Percentiles rank a stretch among this genome's conserved stretches.
These are phyloP conservation scores for Carallia pectinifolia DNA, from an alignment of 345 rosid genomes.

Conservation along the genomic window DNA sequence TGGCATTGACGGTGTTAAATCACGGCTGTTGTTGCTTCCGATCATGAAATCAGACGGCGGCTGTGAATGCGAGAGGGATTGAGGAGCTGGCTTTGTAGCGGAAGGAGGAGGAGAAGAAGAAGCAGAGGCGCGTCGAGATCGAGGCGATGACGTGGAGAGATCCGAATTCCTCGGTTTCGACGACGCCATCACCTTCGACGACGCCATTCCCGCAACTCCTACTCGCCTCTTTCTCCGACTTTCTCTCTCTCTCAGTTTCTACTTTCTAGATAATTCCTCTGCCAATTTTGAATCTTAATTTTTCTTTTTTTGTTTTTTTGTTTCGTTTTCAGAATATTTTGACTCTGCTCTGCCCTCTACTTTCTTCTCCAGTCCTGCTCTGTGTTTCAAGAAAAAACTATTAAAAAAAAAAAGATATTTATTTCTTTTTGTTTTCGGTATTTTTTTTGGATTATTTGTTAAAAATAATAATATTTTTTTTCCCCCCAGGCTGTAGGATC, in stretches of 20 bases:
- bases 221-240: neutral
- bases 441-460: no score
- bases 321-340: neutral
- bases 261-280: conserved; percentile 3
- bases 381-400: no score
- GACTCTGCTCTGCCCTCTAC: no score
- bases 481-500: no score
- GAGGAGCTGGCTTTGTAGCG: conserved; percentile 26
- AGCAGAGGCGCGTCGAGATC: conserved; percentile 47
- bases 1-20: conserved; percentile 8
- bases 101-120: conserved; percentile 41
- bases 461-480: no score
- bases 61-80: neutral
- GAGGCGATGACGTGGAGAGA: conserved; percentile 28
- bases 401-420: no score
- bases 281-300: neutral
- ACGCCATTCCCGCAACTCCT: conserved; percentile 47
- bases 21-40: neutral
- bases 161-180: conserved; percentile 64
- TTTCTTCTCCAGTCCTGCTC: no score
- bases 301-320: neutral
- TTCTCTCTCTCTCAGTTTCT: neutral
- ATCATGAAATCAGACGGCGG: neutral
- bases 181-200: conserved; percentile 64
- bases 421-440: no score